Evolutionary conservation across 441 rosid species (phyloP), one percentile per base, ranked within the genome.

Genomic region (Aquilaria agallochum): DNA sequence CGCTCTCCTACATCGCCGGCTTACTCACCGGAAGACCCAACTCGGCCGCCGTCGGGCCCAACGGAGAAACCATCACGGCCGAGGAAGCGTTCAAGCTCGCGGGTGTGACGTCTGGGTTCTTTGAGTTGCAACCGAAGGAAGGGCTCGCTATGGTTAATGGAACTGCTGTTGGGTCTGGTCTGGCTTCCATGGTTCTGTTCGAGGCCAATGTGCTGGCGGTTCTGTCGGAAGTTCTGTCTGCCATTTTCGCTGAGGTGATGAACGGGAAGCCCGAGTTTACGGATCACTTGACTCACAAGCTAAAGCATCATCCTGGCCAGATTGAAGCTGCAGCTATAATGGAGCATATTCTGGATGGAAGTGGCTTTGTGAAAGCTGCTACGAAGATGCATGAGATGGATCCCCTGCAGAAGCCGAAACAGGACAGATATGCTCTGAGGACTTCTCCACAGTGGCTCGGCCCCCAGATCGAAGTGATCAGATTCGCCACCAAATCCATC

Each of bases 371-470:
- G 44, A 83, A 83, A 58, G 86, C 81, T 3, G 89, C 86, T 31
- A 70, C 83, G 71, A 76, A 75, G 56, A 51, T 83, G 66, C 87
- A 83, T 31, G 92, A 83, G 34, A 72, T 68, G 65, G 89, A 86
- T 45, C 89, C 88, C 5, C 67, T 86, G 45, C 92, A 86, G 77
- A 86, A 86, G 64, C 89, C 89, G 4, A 86, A 86, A 65, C 92
- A 83, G 65, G 89, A 86, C 55, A 75, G 92, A 9, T 86, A 86
- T 47, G 92, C 92, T 56, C 67, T 86, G 12, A 80, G 92, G 71
- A 81, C 92, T 31, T 83, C 89, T 0, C 92, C 92, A 2, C 92
- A 86, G 53, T 86, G 92, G 92, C 76, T 86, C 1, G 92, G 92
- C 1, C 92, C 92, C 7, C 87, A 76, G 59, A 78, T 86, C 14